Evolutionary conservation across 768 basidiomycete species (phyloP), one percentile per base, ranked within the genome.

Genomic region (Tricholoma flavovirens): DNA sequence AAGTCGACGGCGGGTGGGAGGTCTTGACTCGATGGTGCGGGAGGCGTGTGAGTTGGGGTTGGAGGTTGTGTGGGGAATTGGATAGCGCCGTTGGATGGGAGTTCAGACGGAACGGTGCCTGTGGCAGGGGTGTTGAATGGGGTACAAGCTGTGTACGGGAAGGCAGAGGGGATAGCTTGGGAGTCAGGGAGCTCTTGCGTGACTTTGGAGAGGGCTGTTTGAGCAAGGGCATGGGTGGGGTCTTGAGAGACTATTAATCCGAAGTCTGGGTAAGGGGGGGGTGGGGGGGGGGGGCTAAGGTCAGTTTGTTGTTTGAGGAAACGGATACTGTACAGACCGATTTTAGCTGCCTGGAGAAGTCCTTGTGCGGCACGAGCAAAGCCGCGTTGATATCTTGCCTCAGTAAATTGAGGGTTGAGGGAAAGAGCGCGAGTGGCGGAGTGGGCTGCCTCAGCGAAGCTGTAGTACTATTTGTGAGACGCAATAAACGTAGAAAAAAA

Each of bases 181-280:
- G 45, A 26, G 5, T 3, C 12, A 12, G 22, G 7, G 15, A 24
- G 45, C 5, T 46, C 24, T 1, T 15, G 26, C 14, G 3, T 11
- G 22, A 11, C 49, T 17, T 60, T 57, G 15, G 58, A 12, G 9
- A 71, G 66, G 11, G 70, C 69, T 8, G 65, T 58, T 30, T 62
- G 61, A 0, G 71, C 71, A 1, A 61, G 65, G 9, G 65, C 59
- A 36, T 71, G 69, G 0, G 55, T 42, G 0, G 71, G 66, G 32
- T 73, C 67, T 54, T 70, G 66, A 30, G 64, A 59, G 33, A 72
- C 64, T 42, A 75, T 71, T 6, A 64, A 64, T 55, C 70, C 68
- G n/a, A 76, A 71, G 55, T 75, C 73, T 73, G 48, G n/a, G 24
- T 26, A 50, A 56, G 19, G 51, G 29, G 5, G 17, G 19, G 5